phyloP scores from a whole-genome alignment of 345 rosid species.

The Rhodomyrtus tomentosa region DNA sequence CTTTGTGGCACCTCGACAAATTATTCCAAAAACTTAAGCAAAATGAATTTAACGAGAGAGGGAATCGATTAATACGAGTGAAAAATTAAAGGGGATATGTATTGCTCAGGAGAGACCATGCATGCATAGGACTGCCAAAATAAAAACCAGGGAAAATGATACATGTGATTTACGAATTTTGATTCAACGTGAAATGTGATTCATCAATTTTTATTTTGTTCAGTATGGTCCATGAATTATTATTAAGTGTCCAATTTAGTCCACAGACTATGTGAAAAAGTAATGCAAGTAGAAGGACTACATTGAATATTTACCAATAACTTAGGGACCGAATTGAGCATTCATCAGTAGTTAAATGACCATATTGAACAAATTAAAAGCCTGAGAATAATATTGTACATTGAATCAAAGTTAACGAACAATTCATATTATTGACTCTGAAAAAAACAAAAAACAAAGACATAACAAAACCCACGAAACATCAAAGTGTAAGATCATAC shows the following conservation, averaged over 20 bases:
- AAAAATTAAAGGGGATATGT: not conserved
- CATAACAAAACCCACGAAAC: not conserved
- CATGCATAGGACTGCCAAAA: not conserved
- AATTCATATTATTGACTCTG: not conserved
- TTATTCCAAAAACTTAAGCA: not conserved
- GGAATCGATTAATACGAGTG: not conserved
- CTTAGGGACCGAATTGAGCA: rapidly evolving
- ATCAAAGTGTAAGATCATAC: not conserved
- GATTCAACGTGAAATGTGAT: rapidly evolving
- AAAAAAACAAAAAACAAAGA: not conserved
- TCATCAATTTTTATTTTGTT: rapidly evolving
- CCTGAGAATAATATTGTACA: not conserved
- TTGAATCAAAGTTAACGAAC: not conserved
- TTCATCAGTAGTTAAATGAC: rapidly evolving
- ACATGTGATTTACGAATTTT: not conserved
- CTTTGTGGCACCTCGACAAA: rapidly evolving
- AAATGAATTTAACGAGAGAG: not conserved
- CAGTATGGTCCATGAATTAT: not conserved
- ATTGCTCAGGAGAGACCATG: not conserved
- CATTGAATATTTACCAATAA: not conserved
- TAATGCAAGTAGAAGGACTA: rapidly evolving
- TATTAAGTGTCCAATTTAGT: not conserved
- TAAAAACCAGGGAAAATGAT: not conserved
- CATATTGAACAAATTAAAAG: not conserved
- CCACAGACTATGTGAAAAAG: not conserved